Conservation (phyloP, 139 green algal species). For the Haematococcus lacustris region DNA sequence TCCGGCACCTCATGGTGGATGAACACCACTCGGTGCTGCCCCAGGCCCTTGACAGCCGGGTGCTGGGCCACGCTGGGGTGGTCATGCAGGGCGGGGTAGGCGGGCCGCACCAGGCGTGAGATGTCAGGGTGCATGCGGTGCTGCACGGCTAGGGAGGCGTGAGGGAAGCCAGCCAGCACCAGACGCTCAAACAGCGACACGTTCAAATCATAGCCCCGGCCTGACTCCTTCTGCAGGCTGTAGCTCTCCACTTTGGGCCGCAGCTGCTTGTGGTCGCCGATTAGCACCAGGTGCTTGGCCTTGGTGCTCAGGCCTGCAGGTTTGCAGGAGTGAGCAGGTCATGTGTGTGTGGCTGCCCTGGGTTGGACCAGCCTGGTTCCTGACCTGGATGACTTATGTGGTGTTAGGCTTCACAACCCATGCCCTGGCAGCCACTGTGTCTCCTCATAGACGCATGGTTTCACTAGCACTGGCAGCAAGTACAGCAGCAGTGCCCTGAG, state of each 20-base stretch:
- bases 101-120: slow-evolving; percentile 19
- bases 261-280: too few species aligned
- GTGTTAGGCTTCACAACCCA: too few species aligned
- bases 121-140: slow-evolving; percentile 66
- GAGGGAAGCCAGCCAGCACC: slow-evolving; percentile 31
- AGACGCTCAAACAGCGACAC: slow-evolving; percentile 79
- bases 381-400: too few species aligned
- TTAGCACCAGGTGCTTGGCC: too few species aligned
- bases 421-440: too few species aligned
- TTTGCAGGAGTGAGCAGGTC: too few species aligned
- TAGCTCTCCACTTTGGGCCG: slow-evolving; percentile 67
- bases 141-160: slow-evolving; percentile 52
- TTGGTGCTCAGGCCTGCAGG: too few species aligned
- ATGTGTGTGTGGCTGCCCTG: too few species aligned
- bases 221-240: slow-evolving; percentile 37
- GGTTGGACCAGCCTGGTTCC: too few species aligned
- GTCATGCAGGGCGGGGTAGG: slow-evolving; percentile 36
- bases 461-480: too few species aligned
- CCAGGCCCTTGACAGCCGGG: slow-evolving; percentile 33
- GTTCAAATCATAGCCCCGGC: slow-evolving; percentile 56
- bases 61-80: slow-evolving; percentile 11
- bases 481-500: too few species aligned
- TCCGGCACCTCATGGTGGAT: slow-evolving; percentile 40
- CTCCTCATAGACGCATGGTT: too few species aligned
- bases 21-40: slow-evolving; percentile 20